Evolutionary conservation across 2,329 filamentous ascomycete species (phyloP).

Genomic region (Conoideocrella luteorostrata): DNA sequence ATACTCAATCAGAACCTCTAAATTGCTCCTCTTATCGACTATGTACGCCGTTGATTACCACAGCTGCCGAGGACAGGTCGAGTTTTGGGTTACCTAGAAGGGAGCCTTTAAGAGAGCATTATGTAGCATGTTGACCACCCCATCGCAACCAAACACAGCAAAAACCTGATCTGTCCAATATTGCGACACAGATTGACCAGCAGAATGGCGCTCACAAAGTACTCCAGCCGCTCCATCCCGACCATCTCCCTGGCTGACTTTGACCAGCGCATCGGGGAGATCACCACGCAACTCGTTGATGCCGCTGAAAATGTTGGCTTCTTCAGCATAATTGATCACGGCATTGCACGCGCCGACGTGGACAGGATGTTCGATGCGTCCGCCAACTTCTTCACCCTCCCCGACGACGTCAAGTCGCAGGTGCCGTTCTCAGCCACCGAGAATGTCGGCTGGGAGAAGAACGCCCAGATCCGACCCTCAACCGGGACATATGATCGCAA

Average conservation of each 20-base stretch:
- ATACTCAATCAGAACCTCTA: too few relatives aligned
- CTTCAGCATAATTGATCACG: constrained; percentile 51
- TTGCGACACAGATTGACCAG: too few relatives aligned
- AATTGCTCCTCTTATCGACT: too few relatives aligned
- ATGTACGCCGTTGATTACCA: too few relatives aligned
- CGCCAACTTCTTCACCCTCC: constrained; percentile 47
- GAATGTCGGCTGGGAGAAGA: constrained; percentile 58
- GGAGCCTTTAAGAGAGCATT: too few relatives aligned
- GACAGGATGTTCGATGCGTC: constrained; percentile 45
- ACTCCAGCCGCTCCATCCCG: constrained; percentile 33
- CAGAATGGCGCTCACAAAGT: constrained; percentile 23
- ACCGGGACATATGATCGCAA: constrained; percentile 54
- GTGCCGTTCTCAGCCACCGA: constrained; percentile 44
- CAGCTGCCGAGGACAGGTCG: too few relatives aligned
- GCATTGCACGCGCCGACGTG: constrained; percentile 41
- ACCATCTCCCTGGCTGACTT: constrained; percentile 49
- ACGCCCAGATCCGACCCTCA: constrained; percentile 50
- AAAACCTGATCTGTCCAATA: too few relatives aligned
- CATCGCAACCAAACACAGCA: too few relatives aligned
- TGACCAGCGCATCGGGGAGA: constrained; percentile 43
- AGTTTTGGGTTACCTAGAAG: too few relatives aligned
- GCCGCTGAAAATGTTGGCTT: constrained; percentile 56
- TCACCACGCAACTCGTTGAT: constrained; percentile 43
- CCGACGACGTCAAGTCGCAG: constrained; percentile 43
- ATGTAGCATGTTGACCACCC: too few relatives aligned